A percentile compares a stretch with the other conserved stretches of the same genome.
phyloP scores from a whole-genome alignment of 208 protist species.

The Trypanosoma rangeli region DNA sequence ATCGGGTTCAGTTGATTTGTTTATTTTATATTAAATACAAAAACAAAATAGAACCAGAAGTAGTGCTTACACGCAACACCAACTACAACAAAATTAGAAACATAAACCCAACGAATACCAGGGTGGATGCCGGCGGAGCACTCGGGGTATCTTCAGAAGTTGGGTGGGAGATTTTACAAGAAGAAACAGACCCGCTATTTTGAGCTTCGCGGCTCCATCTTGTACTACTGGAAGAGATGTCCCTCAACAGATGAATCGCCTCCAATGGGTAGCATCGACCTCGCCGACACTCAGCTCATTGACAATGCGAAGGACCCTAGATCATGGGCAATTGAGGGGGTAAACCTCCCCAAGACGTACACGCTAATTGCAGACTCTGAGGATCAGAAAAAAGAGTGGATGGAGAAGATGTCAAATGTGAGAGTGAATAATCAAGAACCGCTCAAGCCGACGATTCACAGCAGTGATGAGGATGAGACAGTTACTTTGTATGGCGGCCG shows the following conservation, averaged over 20 bases:
- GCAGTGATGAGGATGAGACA: constrained; percentile 40
- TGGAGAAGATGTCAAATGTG: constrained; percentile 27
- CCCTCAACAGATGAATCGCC: constrained; percentile 31
- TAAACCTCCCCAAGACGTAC: constrained; percentile 33
- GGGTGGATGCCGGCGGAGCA: constrained; percentile 25
- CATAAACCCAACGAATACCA: constrained; percentile 1
- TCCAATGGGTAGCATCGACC: constrained; percentile 47
- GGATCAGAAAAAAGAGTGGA: constrained; percentile 35
- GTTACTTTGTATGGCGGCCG: constrained; percentile 29
- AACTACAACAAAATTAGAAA: constrained; percentile 8
- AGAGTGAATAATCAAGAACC: constrained; percentile 26
- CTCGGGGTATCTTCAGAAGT: constrained; percentile 52
- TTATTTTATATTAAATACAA: constrained; percentile 3
- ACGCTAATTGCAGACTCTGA: constrained; percentile 32
- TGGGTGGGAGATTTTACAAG: constrained; percentile 33
- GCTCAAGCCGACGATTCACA: constrained; percentile 21
- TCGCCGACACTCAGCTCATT: constrained; percentile 37
- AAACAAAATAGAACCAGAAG: background rate
- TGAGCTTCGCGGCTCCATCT: constrained; percentile 53
- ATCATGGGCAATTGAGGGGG: constrained; percentile 39
- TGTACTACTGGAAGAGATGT: constrained; percentile 70
- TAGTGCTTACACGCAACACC: background rate
- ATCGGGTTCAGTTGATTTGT: background rate
- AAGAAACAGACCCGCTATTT: constrained; percentile 61
- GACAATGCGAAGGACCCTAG: constrained; percentile 28